Evolutionary conservation across 441 rosid genomes (phyloP), one percentile per base, ranked within the genome.

Genomic region (Gossypium schwendimanii): DNA sequence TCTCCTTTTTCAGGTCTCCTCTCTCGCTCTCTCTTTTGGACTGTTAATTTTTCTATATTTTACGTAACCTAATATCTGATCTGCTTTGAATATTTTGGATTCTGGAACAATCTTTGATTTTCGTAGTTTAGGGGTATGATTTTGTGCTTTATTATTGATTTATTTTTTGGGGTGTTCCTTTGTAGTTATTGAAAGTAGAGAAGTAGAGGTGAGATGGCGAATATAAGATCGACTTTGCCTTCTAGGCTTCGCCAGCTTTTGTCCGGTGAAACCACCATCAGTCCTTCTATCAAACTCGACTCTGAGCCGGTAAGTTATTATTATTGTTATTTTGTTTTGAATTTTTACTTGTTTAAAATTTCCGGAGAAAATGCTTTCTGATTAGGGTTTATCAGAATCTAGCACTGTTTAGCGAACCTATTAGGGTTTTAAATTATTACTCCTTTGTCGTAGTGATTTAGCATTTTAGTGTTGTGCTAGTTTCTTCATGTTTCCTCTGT

Each of bases 161-260:
- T 33, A 1, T 61, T 31, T 18, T 50, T 17, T 3, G 36, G 28
- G 53, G 33, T 44, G 58, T 45, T 24, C 71, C 21, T 33, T 62
- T 66, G 79, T 59, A 71, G 80, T 76, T 75, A 76, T 77, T 78
- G 85, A 70, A 72, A 87, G 86, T 77, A 79, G 82, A 78, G 77
- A 73, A 80, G 82, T 64, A 76, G 79, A 70, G 80, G 76, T 69
- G 83, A 75, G 85, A 95, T 95, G 99, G 84, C 96, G 70, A 78
- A 90, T 74, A 79, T 82, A 79, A 87, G 99, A 85, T 87, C 98
- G 83, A 89, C 87, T 84, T 84, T 95, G 87, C 99, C 97, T 63
- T 89, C 97, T 49, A 86, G 99, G 80, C 84, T 93, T 63, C 91
- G 98, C 77, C 98, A 89, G 81, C 97, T 93, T 72, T 77, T 96